Base-by-base conservation (phyloP, 345 rosid species). In the Dipteronia dyeriana region DNA sequence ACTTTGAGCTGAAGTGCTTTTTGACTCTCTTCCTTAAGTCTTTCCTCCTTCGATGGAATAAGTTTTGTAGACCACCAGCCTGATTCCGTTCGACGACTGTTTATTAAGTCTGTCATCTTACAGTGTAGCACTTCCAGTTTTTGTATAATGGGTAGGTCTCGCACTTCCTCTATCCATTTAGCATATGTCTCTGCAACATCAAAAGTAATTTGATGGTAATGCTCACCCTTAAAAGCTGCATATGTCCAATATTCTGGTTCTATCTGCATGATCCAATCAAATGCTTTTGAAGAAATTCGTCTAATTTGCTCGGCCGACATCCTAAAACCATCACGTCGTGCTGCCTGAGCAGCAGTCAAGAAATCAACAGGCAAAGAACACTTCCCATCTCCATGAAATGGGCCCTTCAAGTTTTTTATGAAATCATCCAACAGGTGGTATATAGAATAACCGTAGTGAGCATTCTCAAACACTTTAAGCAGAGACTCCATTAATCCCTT, bases 351-450 rank as follows among this genome's bases (percentile, higher is more conserved):
- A 76, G 98, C 98, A 75, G 89, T 91, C 77, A 93, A 76, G 43
- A 95, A 80, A 73, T 78, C 82, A 76, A 84, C 85, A 23, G 91
- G 88, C 85, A 95, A 84, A n/a, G 92, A 83, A 75, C 84, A 81
- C 84, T 83, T 93, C 61, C 97, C 97, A 51, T 91, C 97, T 67
- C 95, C 98, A 57, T 84, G 87, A 81, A 95, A 93, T 17, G 97
- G 98, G 65, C 90, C 97, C 87, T 82, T 83, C 79, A 88, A 82
- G 78, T 84, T 87, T 79, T 82, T 85, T 88, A 87, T 88, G 78
- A 93, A 90, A 83, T 85, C 88, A 80, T 92, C 97, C 81, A 90
- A 83, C 83, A 95, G 84, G 78, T 90, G 90, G 81, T 83, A 91
- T 74, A 93, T 80, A 14, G 96, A 92, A 79, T 89, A 92, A 56